These are phyloP conservation scores for Arachnomyces sp. DNA, from an alignment of 2,329 filamentous ascomycete genomes.

Conservation along the genomic window DNA sequence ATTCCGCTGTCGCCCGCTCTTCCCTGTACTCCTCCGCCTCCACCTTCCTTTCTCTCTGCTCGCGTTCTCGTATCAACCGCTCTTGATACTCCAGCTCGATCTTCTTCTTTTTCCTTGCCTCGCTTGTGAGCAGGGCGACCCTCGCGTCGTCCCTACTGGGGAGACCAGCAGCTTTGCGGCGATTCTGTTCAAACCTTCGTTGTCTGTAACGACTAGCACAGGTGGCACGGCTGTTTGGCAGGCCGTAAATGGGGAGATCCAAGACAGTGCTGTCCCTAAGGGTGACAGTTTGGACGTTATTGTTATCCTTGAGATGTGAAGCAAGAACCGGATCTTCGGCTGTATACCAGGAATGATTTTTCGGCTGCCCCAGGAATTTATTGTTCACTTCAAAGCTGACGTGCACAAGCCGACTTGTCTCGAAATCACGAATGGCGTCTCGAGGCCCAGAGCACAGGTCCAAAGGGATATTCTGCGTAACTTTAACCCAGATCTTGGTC, in stretches of 20 bases:
- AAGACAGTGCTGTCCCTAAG: not conserved
- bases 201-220: not conserved
- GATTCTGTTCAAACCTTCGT: not conserved
- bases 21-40: not conserved
- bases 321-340: not conserved
- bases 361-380: not conserved
- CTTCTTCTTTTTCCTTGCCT: too few species aligned
- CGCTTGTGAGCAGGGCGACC: not conserved
- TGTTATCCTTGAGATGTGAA: not conserved
- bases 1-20: not conserved
- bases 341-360: too few species aligned
- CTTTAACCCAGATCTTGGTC: conserved; percentile 1
- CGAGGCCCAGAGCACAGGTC: not conserved
- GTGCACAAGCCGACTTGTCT: not conserved
- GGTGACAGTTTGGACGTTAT: not conserved
- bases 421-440: not conserved
- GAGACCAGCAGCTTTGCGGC: not conserved
- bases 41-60: not conserved
- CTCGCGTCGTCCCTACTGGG: not conserved
- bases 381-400: not conserved
- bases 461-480: not conserved
- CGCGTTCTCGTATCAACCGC: not conserved
- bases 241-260: conserved; percentile 2
- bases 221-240: not conserved
- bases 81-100: not conserved